Evolutionary conservation across 2,329 filamentous ascomycete species (phyloP).

Genomic region (Fusarium nisikadoi): DNA sequence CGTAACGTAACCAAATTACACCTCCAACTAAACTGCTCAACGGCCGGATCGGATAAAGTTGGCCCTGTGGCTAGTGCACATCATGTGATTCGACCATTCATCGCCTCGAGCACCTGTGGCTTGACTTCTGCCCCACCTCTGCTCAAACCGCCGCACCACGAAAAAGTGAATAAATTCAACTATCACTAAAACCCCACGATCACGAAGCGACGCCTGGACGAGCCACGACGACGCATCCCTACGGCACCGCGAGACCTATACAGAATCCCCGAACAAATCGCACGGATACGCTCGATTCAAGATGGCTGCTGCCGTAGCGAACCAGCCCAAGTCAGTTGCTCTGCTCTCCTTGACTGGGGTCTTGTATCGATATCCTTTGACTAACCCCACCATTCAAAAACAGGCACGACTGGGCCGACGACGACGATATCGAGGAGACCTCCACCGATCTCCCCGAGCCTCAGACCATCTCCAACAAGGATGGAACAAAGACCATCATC

Average conservation of each 20-base stretch:
- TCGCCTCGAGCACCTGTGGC: conserved; percentile 43
- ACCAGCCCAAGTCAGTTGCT: conserved; percentile 54
- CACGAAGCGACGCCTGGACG: conserved; percentile 41
- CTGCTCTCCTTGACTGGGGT: conserved; percentile 26
- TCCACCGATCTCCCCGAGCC: conserved; percentile 78
- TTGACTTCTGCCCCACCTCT: conserved; percentile 48
- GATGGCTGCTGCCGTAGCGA: conserved; percentile 54
- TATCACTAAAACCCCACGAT: conserved; percentile 53
- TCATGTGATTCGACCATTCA: conserved; percentile 45
- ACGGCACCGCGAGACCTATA: conserved; percentile 28
- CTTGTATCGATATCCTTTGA: conserved; percentile 36
- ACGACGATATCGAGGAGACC: conserved; percentile 86
- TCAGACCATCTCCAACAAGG: conserved; percentile 95
- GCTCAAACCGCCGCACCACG: conserved; percentile 51
- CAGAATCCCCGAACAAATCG: conserved; percentile 22
- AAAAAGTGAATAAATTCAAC: conserved; percentile 56
- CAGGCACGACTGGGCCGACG: conserved; percentile 91
- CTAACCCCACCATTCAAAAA: conserved; percentile 54
- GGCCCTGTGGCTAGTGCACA: conserved; percentile 36
- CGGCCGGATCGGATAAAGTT: conserved; percentile 13
- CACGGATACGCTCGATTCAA: conserved; percentile 41
- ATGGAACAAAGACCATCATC: conserved; percentile 96
- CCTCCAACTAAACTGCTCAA: background rate
- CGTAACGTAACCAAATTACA: conserved; percentile 6
- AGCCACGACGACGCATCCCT: conserved; percentile 39